Base-by-base conservation (phyloP, 495 filamentous ascomycete species). In the Lophiotrema nucula region DNA sequence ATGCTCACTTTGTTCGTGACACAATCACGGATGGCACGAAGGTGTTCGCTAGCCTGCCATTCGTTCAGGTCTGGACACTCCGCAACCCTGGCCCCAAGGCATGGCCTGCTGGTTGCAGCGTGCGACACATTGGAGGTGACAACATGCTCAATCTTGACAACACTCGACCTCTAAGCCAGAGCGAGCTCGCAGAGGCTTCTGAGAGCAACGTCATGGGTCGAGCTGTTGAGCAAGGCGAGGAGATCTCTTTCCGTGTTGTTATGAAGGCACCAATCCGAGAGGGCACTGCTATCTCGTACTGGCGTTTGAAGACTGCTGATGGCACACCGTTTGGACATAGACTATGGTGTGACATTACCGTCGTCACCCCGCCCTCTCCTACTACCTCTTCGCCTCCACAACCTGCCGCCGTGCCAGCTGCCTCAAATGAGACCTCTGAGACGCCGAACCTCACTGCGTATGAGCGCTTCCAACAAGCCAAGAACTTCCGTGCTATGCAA, bases 21-120 rank as follows among this genome's bases (percentile, higher is more conserved):
- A 82, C 80, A 3, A 76, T 97, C 54, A 60, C 79, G 2, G 93
- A 99, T 70, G 89, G 89, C 39, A 84, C 88, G n/a, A 66, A 79
- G 46, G 66, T 93, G 38, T 68, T 77, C 28, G 83, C 88, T 2
- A 83, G 84, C 66, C 73, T 81, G 24, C 78, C 83, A 33, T 97
- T 99, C 72, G 79, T 86, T 48, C 92, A 99, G 69, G 89, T 87
- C 3, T 99, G 95, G 95, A 87, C 88, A 37, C 79, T 99, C 28
- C 84, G 84, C 69, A 97, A 97, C 68, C 86, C 83, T 11, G 93
- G 93, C 21, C 85, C 81, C 1, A 67, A 71, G 24, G 66, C 83
- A 19, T 99, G 93, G 93, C 95, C 95, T 27, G 82, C 82, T 38
- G 93, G 92, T 52, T 92, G 88, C 79, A 87, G 86, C 53, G 89